These are phyloP conservation scores for Phaeoacremonium minimum DNA, from an alignment of 2,329 filamentous ascomycete species.

Conservation along the genomic window DNA sequence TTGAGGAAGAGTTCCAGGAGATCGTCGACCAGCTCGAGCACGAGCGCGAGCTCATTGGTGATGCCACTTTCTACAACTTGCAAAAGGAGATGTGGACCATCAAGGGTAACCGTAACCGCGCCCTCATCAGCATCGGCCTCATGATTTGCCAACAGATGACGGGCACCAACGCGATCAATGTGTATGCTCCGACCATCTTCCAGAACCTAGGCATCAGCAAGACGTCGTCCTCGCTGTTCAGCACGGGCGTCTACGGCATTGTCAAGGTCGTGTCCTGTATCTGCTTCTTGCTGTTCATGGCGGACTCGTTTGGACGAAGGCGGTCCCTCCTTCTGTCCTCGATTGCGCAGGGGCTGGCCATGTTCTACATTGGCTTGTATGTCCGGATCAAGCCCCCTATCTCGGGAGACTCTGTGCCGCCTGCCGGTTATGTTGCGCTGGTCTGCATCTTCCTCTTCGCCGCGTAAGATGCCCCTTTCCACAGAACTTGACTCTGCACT, in stretches of 20 bases:
- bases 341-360: constrained; percentile 53
- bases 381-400: constrained; percentile 53
- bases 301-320: constrained; percentile 20
- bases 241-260: constrained; percentile 70
- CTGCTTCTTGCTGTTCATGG: constrained; percentile 61
- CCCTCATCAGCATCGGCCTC: constrained; percentile 53
- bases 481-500: not conserved
- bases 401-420: constrained; percentile 41
- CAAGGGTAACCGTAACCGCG: constrained; percentile 58
- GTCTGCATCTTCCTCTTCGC: constrained; percentile 65
- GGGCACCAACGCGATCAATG: constrained; percentile 57
- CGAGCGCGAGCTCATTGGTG: constrained; percentile 53
- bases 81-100: constrained; percentile 62
- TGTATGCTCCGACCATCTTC: constrained; percentile 68
- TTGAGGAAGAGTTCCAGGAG: constrained; percentile 56
- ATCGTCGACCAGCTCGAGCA: constrained; percentile 58
- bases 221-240: constrained; percentile 59
- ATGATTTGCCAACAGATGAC: constrained; percentile 36
- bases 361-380: constrained; percentile 66
- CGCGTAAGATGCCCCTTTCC: constrained; percentile 12
- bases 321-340: constrained; percentile 20
- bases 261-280: constrained; percentile 64
- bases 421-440: constrained; percentile 60
- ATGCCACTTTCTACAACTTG: constrained; percentile 49
- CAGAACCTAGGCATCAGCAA: constrained; percentile 55